Evolutionary conservation across 129 eudicot species (phyloP), one percentile per base, ranked within the genome.

Genomic region (Flaveria trinervia): DNA sequence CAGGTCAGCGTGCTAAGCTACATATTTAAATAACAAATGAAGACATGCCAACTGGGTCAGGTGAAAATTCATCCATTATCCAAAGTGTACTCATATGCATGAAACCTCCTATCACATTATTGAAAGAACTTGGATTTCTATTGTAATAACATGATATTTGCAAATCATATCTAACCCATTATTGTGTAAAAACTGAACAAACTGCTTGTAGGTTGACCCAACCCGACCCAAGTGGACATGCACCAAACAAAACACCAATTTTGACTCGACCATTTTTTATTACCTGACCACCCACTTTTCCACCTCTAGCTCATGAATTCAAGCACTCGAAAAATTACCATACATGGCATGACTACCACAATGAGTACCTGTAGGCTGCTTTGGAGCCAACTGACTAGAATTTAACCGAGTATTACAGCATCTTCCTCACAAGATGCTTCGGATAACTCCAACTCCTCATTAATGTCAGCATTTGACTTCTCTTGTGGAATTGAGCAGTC

Each of bases 401-500:
- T 82, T 82, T 71, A 65, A 25, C 70, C 71, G 77, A 49, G 77
- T 51, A 81, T 66, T 83, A 76, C 67, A 36, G 78, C 85, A 80
- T 87, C 96, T 75, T 94, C 97, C 66, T 88, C 98, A 67, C 89
- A 43, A 76, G 94, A 89, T 46, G 83, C 91, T 56, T 94, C 98
- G 18, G 98, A 94, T 87, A 94, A 81, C 71, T 89, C 93, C 89
- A 94, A 72, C 81, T 94, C 98, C 23, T 84, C 84, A 64, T 94
- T 91, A 14, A 94, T 91, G 48, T 86, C 93, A 45, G 97, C 90
- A 83, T 91, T 86, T 45, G 98, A 91, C 85, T 81, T 94, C 84
- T 91, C 98, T 85, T 94, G 98, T 45, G 90, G 96, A 77, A 91
- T 86, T 60, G 89, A 86, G 89, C 98, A 94, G 80, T 83, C 86